Evolutionary conservation across 2,329 filamentous ascomycete species (phyloP), one percentile per base, ranked within the genome.

Genomic region (Tolypocladium ophioglossoides): DNA sequence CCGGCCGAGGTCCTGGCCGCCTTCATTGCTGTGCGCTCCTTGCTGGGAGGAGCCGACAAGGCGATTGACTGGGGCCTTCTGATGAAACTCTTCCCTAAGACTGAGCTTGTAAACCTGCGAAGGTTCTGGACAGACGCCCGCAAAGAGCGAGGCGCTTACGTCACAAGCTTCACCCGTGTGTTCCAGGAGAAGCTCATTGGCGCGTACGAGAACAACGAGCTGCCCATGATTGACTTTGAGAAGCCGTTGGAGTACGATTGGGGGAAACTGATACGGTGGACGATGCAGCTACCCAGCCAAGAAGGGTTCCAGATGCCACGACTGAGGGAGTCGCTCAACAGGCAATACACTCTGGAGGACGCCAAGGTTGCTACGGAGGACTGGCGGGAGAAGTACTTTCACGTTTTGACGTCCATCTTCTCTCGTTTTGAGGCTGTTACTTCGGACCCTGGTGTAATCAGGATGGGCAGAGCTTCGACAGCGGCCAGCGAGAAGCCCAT

Each of bases 221-320:
- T 91, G 1, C 77, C 82, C 2, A 66, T 74, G 2, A 73, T 91
- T 22, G 74, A 89, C 64, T 87, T 80, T 58, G 76, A 87, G 51
- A 70, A 86, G 48, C 74, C 83, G 0, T 66, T 78, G 40, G 75
- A 77, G 2, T 89, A 89, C 56, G 84, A 91, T 63, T 91, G 88
- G 86, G 69, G 73, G 11, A 68, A 66, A 5, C 68, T 91, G 7
- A 78, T 91, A 49, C 73, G 78, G 38, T 92, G 88, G 88, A 78
- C 84, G 1, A 71, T 82, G 58, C 73, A 76, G 24, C 78, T 80
- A 4, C 69, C 75, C 27, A 70, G 70, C 0, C 68, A 74, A 34
- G 71, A 76, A 53, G 72, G 73, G 0, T 62, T 77, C 37, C 65
- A 73, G 24, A 72, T 85, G 2, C 82, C 82, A 2, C 63, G 65